A percentile compares a stretch with the other conserved stretches of the same genome.
Conservation (phyloP, 164 flowering plant species). For the Vitis cinerea region DNA sequence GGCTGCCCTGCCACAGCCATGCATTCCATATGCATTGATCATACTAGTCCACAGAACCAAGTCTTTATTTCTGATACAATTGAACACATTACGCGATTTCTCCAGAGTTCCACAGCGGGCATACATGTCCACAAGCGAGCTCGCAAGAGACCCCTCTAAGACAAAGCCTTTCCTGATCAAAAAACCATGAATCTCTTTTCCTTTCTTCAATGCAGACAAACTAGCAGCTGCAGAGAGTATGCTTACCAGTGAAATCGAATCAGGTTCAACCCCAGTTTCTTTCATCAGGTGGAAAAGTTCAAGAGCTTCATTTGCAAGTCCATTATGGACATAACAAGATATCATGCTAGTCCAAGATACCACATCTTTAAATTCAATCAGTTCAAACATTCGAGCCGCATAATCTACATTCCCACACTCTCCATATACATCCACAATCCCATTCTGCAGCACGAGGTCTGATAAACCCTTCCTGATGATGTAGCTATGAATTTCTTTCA, state of each 20-base stretch:
- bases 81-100: conserved; percentile 46
- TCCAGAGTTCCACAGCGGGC: conserved; percentile 64
- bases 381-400: conserved; percentile 50
- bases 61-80: conserved; percentile 30
- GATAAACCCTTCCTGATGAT: conserved; percentile 43
- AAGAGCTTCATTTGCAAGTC: conserved; percentile 68
- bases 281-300: conserved; percentile 43
- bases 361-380: conserved; percentile 52
- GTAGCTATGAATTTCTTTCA: conserved; percentile 64
- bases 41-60: conserved; percentile 63
- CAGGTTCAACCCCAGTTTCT: conserved; percentile 46
- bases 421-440: conserved; percentile 64
- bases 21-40: conserved; percentile 84
- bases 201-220: conserved; percentile 65
- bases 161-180: conserved; percentile 48
- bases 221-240: conserved; percentile 61
- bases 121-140: conserved; percentile 81
- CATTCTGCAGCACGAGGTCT: conserved; percentile 57
- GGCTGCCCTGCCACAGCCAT: conserved; percentile 69
- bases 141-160: conserved; percentile 44
- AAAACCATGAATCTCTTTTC: conserved; percentile 78
- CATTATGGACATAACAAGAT: conserved; percentile 48
- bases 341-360: conserved; percentile 90
- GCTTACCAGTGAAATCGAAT: conserved; percentile 51
- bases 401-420: conserved; percentile 49